A percentile compares a stretch with the other conserved stretches of the same genome.
Evolutionary conservation across 1,284 basidiomycete species (phyloP).

Genomic region (Trichosporon sp.): DNA sequence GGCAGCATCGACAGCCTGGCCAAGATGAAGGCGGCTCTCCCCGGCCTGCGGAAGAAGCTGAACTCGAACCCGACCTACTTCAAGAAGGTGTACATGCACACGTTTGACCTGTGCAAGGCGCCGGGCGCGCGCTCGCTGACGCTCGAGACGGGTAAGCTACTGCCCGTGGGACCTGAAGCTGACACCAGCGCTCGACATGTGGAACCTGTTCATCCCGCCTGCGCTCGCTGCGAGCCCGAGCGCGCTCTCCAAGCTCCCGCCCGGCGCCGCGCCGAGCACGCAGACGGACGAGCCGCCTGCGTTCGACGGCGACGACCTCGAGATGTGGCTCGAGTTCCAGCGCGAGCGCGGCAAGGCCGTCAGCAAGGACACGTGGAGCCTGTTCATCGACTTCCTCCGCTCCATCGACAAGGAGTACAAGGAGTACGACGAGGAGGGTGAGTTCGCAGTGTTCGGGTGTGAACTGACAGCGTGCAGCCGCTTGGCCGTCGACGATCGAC

Average conservation of each 20-base stretch:
- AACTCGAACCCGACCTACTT: slow-evolving; percentile 70
- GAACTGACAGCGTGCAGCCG: slow-evolving; percentile 25
- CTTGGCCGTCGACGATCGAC: slow-evolving; percentile 51
- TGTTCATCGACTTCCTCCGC: slow-evolving; percentile 64
- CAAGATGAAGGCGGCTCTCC: slow-evolving; percentile 62
- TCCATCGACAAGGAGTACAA: slow-evolving; percentile 73
- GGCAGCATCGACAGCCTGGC: slow-evolving; percentile 66
- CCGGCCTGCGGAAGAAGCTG: slow-evolving; percentile 61
- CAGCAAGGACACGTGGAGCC: slow-evolving; percentile 90
- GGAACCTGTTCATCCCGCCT: slow-evolving; percentile 75
- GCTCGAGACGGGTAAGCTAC: slow-evolving; percentile 53
- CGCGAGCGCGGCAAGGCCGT: slow-evolving; percentile 72
- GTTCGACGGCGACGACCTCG: slow-evolving; percentile 65
- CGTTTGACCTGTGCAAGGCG: slow-evolving; percentile 76
- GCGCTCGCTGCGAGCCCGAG: slow-evolving; percentile 70
- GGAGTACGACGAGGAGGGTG: slow-evolving; percentile 82
- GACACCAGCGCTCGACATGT: slow-evolving; percentile 55
- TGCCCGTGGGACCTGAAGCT: slow-evolving; percentile 12
- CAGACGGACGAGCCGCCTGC: slow-evolving; percentile 49
- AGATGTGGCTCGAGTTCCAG: slow-evolving; percentile 79
- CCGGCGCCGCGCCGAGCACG: slow-evolving; percentile 41
- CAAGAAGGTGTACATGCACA: slow-evolving; percentile 78
- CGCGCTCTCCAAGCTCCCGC: slow-evolving; percentile 50
- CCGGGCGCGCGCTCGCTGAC: slow-evolving; percentile 60
- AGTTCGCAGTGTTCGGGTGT: slow-evolving; percentile 11